Evolutionary conservation across 441 rosid species (phyloP).

Genomic region (Brassica hybrid): DNA sequence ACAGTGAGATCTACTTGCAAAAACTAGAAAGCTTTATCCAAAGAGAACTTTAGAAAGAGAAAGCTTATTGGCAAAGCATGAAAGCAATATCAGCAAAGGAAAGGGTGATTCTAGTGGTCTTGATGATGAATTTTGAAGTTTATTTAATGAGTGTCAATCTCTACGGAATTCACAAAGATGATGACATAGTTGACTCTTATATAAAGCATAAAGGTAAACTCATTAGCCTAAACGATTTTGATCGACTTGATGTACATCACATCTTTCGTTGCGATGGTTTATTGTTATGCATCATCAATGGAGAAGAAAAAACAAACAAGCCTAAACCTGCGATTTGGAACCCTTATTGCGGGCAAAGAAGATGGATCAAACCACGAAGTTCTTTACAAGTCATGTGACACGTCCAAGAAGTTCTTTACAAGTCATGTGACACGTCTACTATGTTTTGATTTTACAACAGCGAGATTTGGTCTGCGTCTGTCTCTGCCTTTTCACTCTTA

Average conservation of each 20-base stretch:
- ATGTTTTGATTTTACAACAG: too few relatives aligned
- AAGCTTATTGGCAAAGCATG: neutral
- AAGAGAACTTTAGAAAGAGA: neutral
- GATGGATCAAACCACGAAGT: neutral
- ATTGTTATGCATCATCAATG: neutral
- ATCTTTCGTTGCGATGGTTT: neutral
- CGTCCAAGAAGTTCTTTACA: too few relatives aligned
- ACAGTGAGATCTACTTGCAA: neutral
- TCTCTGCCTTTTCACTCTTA: neutral
- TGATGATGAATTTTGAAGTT: neutral
- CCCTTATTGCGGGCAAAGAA: neutral
- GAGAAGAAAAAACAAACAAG: neutral
- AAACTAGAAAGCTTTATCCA: neutral
- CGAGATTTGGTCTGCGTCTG: neutral
- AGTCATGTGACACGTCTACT: too few relatives aligned
- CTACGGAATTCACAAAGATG: neutral
- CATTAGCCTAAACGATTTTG: neutral
- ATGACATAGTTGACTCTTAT: neutral
- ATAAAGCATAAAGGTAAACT: neutral
- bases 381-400: too few relatives aligned
- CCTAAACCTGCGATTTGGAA: neutral
- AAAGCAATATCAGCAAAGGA: neutral
- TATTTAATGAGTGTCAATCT: neutral
- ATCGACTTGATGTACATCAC: neutral
- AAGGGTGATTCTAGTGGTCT: neutral